These are phyloP conservation scores for Cytauxzoon felis DNA, from an alignment of 169 alveolate species.

Conservation along the genomic window DNA sequence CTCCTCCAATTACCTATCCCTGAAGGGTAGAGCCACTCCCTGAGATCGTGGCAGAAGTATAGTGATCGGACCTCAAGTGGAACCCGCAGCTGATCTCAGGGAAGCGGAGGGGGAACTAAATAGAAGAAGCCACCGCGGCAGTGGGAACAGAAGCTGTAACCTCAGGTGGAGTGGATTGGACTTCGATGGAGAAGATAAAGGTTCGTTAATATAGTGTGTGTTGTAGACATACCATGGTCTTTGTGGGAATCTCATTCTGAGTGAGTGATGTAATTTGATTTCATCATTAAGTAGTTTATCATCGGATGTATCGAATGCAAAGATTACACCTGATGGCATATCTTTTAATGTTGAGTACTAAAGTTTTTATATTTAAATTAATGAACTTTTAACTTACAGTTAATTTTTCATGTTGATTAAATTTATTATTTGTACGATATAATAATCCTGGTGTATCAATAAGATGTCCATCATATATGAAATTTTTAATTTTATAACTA, in stretches of 20 bases:
- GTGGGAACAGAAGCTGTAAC: too few species aligned
- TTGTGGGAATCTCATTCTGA: slow-evolving; percentile 44
- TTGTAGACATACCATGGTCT: slow-evolving; percentile 55
- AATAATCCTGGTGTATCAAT: slow-evolving; percentile 59
- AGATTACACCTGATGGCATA: slow-evolving; percentile 55
- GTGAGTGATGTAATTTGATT: slow-evolving; percentile 25
- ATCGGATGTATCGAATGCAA: slow-evolving; percentile 46
- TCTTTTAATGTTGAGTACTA: slow-evolving; percentile 52
- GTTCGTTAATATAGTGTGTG: not conserved
- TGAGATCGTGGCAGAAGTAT: too few species aligned
- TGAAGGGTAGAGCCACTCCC: too few species aligned
- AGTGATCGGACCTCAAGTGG: too few species aligned
- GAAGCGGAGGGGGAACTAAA: too few species aligned
- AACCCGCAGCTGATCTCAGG: too few species aligned
- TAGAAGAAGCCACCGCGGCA: too few species aligned
- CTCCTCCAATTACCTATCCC: too few species aligned
- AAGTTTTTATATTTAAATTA: not conserved
- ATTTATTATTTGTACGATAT: slow-evolving; percentile 34
- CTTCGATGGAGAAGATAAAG: too few species aligned
- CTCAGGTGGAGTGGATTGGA: too few species aligned
- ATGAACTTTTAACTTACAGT: slow-evolving; percentile 18
- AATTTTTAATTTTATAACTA: slow-evolving; percentile 29
- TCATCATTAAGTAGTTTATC: slow-evolving; percentile 25
- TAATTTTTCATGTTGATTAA: slow-evolving; percentile 53
- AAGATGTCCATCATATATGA: slow-evolving; percentile 46